Evolutionary conservation across 129 eudicot genomes (phyloP).

Genomic region (Lactuca sativa): DNA sequence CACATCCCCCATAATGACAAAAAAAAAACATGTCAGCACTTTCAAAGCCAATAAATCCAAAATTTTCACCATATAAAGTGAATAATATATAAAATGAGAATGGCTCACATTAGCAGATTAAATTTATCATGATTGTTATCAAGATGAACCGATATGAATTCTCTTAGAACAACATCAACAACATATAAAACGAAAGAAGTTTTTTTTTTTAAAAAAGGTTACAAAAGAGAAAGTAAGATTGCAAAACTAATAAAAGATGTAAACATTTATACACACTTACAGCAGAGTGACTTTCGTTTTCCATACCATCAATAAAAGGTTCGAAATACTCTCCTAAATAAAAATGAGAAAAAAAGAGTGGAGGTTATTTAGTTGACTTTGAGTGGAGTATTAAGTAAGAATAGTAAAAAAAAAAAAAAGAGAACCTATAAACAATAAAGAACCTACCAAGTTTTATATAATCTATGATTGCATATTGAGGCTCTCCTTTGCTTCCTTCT

Average conservation of each 20-base stretch:
- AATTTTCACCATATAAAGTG: neutral
- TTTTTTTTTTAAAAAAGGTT: no score
- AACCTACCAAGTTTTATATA: no score
- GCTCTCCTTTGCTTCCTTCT: no score
- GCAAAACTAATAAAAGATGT: neutral
- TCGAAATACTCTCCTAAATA: no score
- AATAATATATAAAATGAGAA: neutral
- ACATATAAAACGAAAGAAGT: slow-evolving; percentile 45
- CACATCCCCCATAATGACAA: no score
- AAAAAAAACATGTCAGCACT: slow-evolving; percentile 23
- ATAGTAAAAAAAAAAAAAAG: neutral
- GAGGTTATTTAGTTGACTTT: slow-evolving; percentile 7
- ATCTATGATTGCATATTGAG: no score
- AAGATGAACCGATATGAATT: slow-evolving; percentile 83
- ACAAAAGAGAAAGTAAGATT: neutral
- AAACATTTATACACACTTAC: slow-evolving; percentile 50
- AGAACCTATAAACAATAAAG: no score
- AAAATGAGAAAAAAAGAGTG: slow-evolving; percentile 9
- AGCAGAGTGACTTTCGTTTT: slow-evolving; percentile 54
- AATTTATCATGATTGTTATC: slow-evolving; percentile 82
- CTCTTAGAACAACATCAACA: slow-evolving; percentile 78
- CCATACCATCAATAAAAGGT: slow-evolving; percentile 70
- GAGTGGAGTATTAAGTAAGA: slow-evolving; percentile 1
- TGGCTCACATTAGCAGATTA: slow-evolving; percentile 77
- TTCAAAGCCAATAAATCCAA: neutral